These are phyloP conservation scores for Coemansia erecta DNA, from an alignment of 192 early-diverging fungal species.

Conservation along the genomic window DNA sequence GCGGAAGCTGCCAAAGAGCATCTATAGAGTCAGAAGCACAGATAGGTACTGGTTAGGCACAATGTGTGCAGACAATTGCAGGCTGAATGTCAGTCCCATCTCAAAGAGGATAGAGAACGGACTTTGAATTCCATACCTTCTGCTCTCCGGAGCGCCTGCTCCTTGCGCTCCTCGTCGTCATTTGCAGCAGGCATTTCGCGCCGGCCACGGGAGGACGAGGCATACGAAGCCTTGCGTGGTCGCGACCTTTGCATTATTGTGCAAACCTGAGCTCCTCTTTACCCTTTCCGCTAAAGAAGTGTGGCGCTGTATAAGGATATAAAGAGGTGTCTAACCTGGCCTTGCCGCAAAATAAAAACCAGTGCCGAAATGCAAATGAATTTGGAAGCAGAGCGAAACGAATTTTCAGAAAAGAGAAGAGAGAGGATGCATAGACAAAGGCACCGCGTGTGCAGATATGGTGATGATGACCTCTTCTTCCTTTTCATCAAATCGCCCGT, in stretches of 20 bases:
- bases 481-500: too few species aligned
- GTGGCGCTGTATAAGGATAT: neutral
- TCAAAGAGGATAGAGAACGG: neutral
- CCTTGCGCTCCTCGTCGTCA: constrained; percentile 42
- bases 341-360: too few species aligned
- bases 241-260: constrained; percentile 10
- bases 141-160: constrained; percentile 41
- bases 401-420: too few species aligned
- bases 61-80: neutral
- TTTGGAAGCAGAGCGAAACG: too few species aligned
- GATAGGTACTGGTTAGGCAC: neutral
- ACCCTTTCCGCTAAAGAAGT: too few species aligned
- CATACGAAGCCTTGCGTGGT: constrained; percentile 2
- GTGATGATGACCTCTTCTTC: too few species aligned
- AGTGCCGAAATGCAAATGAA: too few species aligned
- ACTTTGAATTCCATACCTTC: constrained; percentile 32
- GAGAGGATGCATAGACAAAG: too few species aligned
- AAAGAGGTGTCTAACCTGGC: too few species aligned
- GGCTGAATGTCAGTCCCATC: neutral
- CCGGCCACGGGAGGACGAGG: constrained; percentile 8
- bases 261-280: too few species aligned
- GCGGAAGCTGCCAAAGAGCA: constrained; percentile 51
- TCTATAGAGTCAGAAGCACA: constrained; percentile 13
- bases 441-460: too few species aligned
- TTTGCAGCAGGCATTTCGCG: constrained; percentile 5